A percentile compares a stretch with the other conserved stretches of the same genome.
Evolutionary conservation across 441 rosid species (phyloP).

Genomic region (Erodium texanum): DNA sequence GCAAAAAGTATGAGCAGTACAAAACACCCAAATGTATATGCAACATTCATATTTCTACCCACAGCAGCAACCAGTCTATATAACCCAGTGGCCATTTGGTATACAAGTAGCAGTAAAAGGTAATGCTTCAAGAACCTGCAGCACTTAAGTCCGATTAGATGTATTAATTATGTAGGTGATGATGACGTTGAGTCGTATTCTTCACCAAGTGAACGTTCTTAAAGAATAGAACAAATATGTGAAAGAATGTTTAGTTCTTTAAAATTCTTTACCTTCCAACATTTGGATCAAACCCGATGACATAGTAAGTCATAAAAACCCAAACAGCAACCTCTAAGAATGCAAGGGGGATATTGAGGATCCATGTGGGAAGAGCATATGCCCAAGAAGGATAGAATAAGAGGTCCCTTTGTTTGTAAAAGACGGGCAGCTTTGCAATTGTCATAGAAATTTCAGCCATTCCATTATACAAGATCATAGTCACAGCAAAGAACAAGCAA

Average conservation of each 20-base stretch:
- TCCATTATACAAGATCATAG: slow-evolving; percentile 57
- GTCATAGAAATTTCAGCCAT: slow-evolving; percentile 62
- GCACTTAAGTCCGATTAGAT: no score
- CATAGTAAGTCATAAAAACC: slow-evolving; percentile 63
- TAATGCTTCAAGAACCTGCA: no score
- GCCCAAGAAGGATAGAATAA: slow-evolving; percentile 70
- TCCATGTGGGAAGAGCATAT: slow-evolving; percentile 61
- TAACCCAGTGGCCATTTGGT: no score
- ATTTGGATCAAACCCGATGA: slow-evolving; percentile 64
- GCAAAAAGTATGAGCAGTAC: no score
- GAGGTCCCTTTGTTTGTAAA: slow-evolving; percentile 72
- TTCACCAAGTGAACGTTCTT: no score
- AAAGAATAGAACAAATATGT: no score
- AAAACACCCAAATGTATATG: no score
- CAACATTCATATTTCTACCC: no score
- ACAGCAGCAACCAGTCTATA: no score
- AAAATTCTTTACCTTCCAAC: slow-evolving; percentile 40
- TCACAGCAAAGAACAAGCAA: slow-evolving; percentile 42
- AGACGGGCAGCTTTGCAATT: slow-evolving; percentile 66
- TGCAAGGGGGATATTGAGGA: slow-evolving; percentile 58
- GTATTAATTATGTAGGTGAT: no score
- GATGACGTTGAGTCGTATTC: no score
- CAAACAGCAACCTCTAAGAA: slow-evolving; percentile 51
- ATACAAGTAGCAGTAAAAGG: no score
- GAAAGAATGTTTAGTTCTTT: background rate